Base-by-base conservation (phyloP, 805 yeast genomes). In the Ogataea glucozyma region DNA sequence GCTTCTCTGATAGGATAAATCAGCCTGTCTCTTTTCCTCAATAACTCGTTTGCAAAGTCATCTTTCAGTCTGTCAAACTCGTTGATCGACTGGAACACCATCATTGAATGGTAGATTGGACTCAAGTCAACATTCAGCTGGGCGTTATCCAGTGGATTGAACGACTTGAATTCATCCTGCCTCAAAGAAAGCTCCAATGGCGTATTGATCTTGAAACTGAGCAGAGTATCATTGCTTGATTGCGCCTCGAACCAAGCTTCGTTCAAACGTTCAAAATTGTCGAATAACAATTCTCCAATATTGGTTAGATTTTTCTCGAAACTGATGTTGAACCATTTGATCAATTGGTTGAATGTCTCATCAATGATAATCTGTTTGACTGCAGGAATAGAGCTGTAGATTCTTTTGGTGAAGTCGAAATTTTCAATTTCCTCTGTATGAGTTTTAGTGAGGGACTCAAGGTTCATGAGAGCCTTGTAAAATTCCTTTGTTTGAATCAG, bases 161-260 rank as follows among this genome's bases (percentile, higher is more conserved):
- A 73, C 26, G 50, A 50, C 67, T 71, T 44, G 62, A 60, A 39
- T 16, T 52, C 39, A 8, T 68, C 66, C 0, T 82, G 72, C 54
- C 97, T 72, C 58, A 88, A 70, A 6, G 95, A 79, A 6, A 78
- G 63, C 61, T 91, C 98, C 4, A 90, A 86, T 0, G 96, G 86
- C 0, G 97, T 86, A 60, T 90, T 90, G 51, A 91, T 76, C 54
- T 85, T 81, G 60, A 78, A 87, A 6, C 75, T 66, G 4, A 70
- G 61, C 38, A 82, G 70, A 23, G 70, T 68, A 4, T 65, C 66
- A 44, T 75, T 73, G 7, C 66, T 57, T 6, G 66, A 56, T 46
- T 75, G 79, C 49, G 68, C 67, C 2, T 60, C 48, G 26, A 72
- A 70, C 91, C 95, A 87, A 29, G 72, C 69, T 12, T 72, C 69